A percentile compares a stretch with the other conserved stretches of the same genome.
Evolutionary conservation across 768 basidiomycete genomes (phyloP).

Genomic region (Dendrothele bispora): DNA sequence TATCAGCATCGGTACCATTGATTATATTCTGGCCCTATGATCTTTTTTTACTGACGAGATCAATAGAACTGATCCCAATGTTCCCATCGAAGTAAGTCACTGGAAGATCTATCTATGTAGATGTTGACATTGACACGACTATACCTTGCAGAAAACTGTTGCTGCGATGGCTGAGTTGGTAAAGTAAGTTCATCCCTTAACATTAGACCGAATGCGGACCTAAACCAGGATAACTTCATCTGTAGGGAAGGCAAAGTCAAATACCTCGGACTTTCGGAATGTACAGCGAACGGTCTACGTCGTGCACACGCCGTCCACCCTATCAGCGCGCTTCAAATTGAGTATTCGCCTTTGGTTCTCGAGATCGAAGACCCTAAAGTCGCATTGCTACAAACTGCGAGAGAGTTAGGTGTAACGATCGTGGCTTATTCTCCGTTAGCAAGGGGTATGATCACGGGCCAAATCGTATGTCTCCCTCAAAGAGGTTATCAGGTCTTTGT

Average conservation of each 20-base stretch:
- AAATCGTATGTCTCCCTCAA: conserved; percentile 2
- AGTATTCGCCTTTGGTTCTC: conserved; percentile 43
- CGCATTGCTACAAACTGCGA: conserved; percentile 35
- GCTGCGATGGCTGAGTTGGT: conserved; percentile 35
- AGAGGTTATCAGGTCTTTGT: background rate
- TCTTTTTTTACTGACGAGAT: no score
- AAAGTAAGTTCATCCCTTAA: no score
- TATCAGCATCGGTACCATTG: conserved; percentile 35
- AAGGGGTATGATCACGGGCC: conserved; percentile 49
- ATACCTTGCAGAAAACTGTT: no score
- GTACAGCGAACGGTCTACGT: conserved; percentile 40
- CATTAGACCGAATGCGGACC: no score
- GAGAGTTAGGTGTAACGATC: conserved; percentile 44
- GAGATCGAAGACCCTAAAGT: conserved; percentile 42
- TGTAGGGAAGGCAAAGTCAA: conserved; percentile 43
- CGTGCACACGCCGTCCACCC: conserved; percentile 49
- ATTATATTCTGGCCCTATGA: no score
- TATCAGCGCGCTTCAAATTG: conserved; percentile 43
- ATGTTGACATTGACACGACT: no score
- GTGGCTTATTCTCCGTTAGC: conserved; percentile 52
- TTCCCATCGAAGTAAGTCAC: conserved; percentile 32
- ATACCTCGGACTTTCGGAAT: conserved; percentile 54
- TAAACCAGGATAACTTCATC: no score
- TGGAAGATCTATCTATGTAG: no score
- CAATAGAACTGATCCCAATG: conserved; percentile 23